Conservation (phyloP, 2,329 filamentous ascomycete genomes). For the Ceratocystis harringtonii region DNA sequence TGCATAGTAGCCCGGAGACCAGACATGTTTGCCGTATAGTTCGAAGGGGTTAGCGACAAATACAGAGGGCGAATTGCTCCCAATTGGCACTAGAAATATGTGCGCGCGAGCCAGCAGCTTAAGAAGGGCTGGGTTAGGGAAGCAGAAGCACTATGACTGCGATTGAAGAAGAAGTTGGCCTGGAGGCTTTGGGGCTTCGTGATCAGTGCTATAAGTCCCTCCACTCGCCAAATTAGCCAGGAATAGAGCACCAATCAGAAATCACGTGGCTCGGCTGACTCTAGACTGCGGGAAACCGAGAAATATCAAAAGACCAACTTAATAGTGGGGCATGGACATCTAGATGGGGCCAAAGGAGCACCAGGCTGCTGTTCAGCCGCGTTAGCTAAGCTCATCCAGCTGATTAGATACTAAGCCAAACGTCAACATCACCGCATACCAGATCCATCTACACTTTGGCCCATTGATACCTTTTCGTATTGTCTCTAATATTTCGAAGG, state of each 20-base stretch:
- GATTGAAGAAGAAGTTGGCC: neutral
- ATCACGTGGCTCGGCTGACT: slow-evolving; percentile 14
- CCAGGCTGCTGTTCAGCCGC: slow-evolving; percentile 30
- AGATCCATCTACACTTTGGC: too few species aligned
- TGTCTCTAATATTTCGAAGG: too few species aligned
- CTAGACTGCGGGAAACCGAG: slow-evolving; percentile 1
- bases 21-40: slow-evolving; percentile 32
- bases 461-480: too few species aligned
- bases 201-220: slow-evolving; percentile 1
- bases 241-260: neutral
- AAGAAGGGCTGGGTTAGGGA: neutral
- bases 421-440: neutral
- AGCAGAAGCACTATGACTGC: neutral
- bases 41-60: neutral
- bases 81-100: neutral
- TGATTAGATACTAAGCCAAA: slow-evolving; percentile 7
- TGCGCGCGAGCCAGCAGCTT: neutral
- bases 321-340: neutral
- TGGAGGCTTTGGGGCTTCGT: neutral
- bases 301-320: neutral
- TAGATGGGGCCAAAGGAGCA: slow-evolving; percentile 16
- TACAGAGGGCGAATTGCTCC: neutral
- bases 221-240: neutral
- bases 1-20: slow-evolving; percentile 41
- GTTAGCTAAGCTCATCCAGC: slow-evolving; percentile 19